Evolutionary conservation across 2,329 filamentous ascomycete species (phyloP), one percentile per base, ranked within the genome.

Genomic region (Neocucurbitaria cava): DNA sequence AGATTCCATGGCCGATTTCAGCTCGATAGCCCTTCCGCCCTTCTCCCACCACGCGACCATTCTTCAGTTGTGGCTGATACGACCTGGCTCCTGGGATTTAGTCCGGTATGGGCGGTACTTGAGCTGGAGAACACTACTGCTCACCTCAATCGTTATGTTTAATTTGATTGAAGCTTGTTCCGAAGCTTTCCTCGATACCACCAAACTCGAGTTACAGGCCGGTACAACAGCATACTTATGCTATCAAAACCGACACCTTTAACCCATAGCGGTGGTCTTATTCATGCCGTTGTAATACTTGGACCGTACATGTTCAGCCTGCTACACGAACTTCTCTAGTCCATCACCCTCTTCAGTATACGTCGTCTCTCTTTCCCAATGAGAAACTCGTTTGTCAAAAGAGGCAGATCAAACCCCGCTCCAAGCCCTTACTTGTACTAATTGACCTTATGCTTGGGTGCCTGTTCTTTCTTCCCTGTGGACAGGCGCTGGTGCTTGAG

Each of bases 301-400:
- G n/a, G n/a, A n/a, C n/a, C n/a, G n/a, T n/a, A n/a, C n/a, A n/a
- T n/a, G n/a, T n/a, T n/a, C n/a, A n/a, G n/a, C n/a, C n/a, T n/a
- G 24, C 24, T 26, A 26, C 24, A 26, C 9, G 24, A 26, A 5
- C 24, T 26, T 26, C 24, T 26, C 24, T 5, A 26, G 9, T 38
- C n/a, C 41, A 9, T 17, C 41, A 58, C 56, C 67, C 67, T 72
- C 67, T 65, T 65, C 65, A 69, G 69, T 70, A 67, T 69, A 69
- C 66, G 66, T 70, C 67, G 67, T 69, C 64, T 55, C 55, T 61
- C 65, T 56, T 58, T 62, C 52, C 57, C 64, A 52, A 69, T 71
- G 65, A 63, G 56, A 65, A 59, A 62, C 67, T 72, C 68, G 67
- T 71, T 64, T 66, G 65, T 69, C 68, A 71, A 59, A 58, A 64